Base-by-base conservation (phyloP, 169 alveolate species). In the Plasmodium cynomolgi region DNA sequence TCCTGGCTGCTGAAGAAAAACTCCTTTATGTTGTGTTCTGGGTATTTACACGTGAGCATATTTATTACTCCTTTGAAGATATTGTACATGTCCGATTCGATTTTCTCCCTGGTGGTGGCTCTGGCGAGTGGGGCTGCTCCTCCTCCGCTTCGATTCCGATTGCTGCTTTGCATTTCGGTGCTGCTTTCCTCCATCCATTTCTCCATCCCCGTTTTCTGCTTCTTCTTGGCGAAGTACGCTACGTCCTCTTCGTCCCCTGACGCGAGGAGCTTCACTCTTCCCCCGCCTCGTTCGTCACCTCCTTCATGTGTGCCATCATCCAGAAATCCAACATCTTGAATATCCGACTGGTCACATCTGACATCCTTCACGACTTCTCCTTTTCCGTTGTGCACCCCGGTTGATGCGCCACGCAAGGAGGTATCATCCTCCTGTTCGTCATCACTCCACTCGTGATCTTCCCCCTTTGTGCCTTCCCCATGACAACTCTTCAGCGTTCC, bases 1-100 rank as follows among this genome's bases (percentile, higher is more conserved):
- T 91, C 81, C n/a, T 91, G 95, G 34, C 95, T 91, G 41, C 83
- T 91, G 75, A 91, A 91, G 74, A 91, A 91, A 82, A 82, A 54
- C 13, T 81, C 84, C 79, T 91, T 81, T 54, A 91, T 82, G 41
- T 91, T 83, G 37, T 75, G 86, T 33, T 91, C 68, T 7, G 95
- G 95, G 83, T 83, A 91, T 50, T 82, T 91, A 31, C 81, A 83
- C 4, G 95, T 82, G 26, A 91, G 77, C 54, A 91, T 47, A 58
- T 91, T 91, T 20, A 91, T 91, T 0, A 73, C 77, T 34, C 84
- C 84, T n/a, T 91, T 91, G 62, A 91, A 91, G 34, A 91, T 91
- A 31, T 91, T 73, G 23, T 81, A 91, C 92, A 91, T 71, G 83
- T 91, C 92, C 33, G 80, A 47, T 91, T 91, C 95, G 5, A 91